Evolutionary conservation across 1,284 basidiomycete genomes (phyloP), one percentile per base, ranked within the genome.

Genomic region (Sporisorium iseilematis-ciliati): DNA sequence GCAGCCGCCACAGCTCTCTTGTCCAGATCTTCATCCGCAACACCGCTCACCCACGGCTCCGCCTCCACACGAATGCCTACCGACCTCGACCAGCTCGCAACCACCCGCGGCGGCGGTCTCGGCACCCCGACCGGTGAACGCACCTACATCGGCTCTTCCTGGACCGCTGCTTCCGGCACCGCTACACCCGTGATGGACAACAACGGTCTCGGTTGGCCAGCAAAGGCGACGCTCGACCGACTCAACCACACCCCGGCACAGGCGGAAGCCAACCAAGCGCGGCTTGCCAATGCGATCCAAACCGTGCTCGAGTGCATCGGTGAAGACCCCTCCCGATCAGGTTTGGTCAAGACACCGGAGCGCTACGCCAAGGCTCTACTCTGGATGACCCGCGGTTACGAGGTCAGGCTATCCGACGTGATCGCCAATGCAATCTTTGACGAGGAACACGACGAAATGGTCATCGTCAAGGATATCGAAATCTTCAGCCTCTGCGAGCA

Each of bases 371-470:
- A 99, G 86, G 95, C 97, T 29, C 88, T 99, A 58, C 90, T 99
- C 88, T 99, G 95, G 95, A 97, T 99, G 95, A 99, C 97, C 38
- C 92, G 92, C 82, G 97, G 97, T 3, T 99, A 99, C 87, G 97
- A 98, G 85, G 95, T 98, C 86, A 90, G 93, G 75, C 87, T 99
- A 73, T 90, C 91, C 86, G 96, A 99, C 85, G 95, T 99, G 75
- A 97, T 99, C 78, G 97, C 97, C 86, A 94, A 97, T 88, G 97
- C 97, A 56, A 91, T 99, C 43, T 99, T 99, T 85, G 93, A 95
- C 57, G 97, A 99, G 87, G 94, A 99, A 86, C 97, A 99, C 87
- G 97, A 99, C 83, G 97, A 99, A 86, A 97, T 99, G 95, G 96
- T 99, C 58, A 91, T 99, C 73, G 97, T 99, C 53, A 90, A 93